Evolutionary conservation across 768 basidiomycete species (phyloP), one percentile per base, ranked within the genome.

Genomic region (Xanthoconium stramineum): DNA sequence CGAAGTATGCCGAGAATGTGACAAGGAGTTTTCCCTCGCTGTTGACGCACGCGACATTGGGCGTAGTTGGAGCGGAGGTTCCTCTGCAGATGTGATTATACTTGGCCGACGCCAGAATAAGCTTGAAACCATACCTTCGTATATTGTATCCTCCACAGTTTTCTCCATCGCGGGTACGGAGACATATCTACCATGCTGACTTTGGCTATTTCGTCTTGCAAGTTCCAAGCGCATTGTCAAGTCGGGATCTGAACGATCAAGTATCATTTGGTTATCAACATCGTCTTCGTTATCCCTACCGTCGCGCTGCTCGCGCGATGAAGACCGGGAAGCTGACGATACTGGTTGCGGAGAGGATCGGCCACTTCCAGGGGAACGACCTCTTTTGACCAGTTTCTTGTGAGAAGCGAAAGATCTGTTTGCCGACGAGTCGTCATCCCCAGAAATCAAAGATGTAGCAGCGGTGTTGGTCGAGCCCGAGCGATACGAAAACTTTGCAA

Each of bases 151-250:
- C 61, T 87, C 85, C 15, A 79, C 66, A 4, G 81, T 76, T 30
- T 64, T 71, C 15, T 83, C 81, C 61, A 80, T 64, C 7, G 74
- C 64, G 51, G 80, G 60, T 44, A 75, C 62, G 11, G 75, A 55
- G 43, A 74, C 66, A 47, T 69, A 66, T 47, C 80, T 79, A 17
- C 76, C 79, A 55, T 82, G 80, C 62, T 93, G 91, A 68, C 80
- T 89, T 65, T 86, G 79, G 67, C 91, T 92, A 67, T 97, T 97
- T 61, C 82, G 81, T 57, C 91, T 77, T 6, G 94, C 94, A 47
- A 96, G 75, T 59, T 91, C 91, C 50, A 97, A 73, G 47, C 88
- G 85, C 74, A 83, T 78, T 20, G 85, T 80, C 51, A 96, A 76
- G 66, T 95, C 89, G 62, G 81, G 80, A 65, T 93, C 91, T 15